Base-by-base conservation (phyloP, 2,329 filamentous ascomycete genomes). In the Pseudocercospora musae region DNA sequence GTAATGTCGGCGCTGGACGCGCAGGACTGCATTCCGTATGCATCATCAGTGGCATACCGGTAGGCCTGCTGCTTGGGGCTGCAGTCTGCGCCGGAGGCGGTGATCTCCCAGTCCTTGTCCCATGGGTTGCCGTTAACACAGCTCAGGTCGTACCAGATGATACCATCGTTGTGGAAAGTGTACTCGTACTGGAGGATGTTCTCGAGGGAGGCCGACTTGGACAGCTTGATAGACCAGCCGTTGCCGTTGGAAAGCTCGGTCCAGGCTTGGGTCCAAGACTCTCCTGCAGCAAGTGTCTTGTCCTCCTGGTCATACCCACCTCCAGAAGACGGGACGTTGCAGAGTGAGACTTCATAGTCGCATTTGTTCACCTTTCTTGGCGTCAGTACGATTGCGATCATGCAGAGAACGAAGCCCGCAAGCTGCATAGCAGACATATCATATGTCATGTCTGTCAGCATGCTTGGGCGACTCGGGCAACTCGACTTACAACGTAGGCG, bases 201-300 rank as follows among this genome's bases (percentile, higher is more conserved):
- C 62, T 67, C 58, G 46, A 67, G 62, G 56, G 62, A 53, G 25
- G 58, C 52, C 33, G 62, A 62, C 68, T 74, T 72, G 66, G 73
- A 73, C 42, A 77, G 72, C 74, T 77, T 77, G 70, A 77, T 74
- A 18, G 74, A 75, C 75, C 75, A 77, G 37, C 75, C 75, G 49
- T 71, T 65, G 57, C 60, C 62, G 62, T 74, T 75, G 65, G 67
- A 61, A 27, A 77, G 70, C 63, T 69, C 42, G n/a, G 71, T 75
- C 70, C 70, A 77, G n/a, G 66, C 20, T 65, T 75, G 73, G 13
- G 66, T 65, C 65, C 69, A 77, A 40, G 67, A 66, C 23, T 68
- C 70, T 53, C 69, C 71, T 25, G 66, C 57, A 63, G 62, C 62
- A 31, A 67, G 62, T n/a, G 59, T 70, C 61, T 70, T 65, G 66